A percentile compares a stretch with the other conserved stretches of the same genome.
phyloP scores from a whole-genome alignment of 116 monocot species.

The Trichopus zeylanicus region DNA sequence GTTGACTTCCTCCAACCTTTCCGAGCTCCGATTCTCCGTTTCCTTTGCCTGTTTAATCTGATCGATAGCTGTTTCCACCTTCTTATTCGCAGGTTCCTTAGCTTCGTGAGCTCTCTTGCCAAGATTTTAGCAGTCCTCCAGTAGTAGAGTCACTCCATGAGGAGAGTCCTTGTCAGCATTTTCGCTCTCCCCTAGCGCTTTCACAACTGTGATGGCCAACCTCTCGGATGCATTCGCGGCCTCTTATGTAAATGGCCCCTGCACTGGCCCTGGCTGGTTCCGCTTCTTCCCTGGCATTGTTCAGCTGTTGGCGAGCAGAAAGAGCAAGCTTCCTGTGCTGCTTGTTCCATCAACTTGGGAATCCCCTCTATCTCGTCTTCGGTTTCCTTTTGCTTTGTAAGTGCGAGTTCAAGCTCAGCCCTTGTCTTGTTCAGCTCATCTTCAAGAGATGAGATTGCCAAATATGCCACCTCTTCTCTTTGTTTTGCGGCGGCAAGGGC shows the following conservation, averaged over 20 bases:
- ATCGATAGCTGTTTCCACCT: conserved; percentile 18
- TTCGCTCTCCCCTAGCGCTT: conserved; percentile 69
- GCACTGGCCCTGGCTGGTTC: conserved; percentile 42
- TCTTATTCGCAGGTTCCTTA: conserved; percentile 32
- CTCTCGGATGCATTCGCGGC: conserved; percentile 66
- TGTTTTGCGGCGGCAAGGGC: conserved; percentile 33
- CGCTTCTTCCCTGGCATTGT: conserved; percentile 52
- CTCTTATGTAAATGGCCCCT: conserved; percentile 46
- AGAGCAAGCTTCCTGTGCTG: conserved; percentile 46
- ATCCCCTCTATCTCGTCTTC: conserved; percentile 42
- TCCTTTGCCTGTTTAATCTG: conserved; percentile 47
- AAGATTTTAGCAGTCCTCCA: conserved; percentile 39
- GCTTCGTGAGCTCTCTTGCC: conserved; percentile 47
- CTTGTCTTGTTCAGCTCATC: conserved; percentile 43
- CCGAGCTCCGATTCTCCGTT: conserved; percentile 18
- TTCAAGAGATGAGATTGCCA: conserved; percentile 56
- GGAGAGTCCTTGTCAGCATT: conserved; percentile 12
- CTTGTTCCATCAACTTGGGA: conserved; percentile 38
- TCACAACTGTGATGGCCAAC: conserved; percentile 51
- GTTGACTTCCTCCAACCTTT: conserved; percentile 22
- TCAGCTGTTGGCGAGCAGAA: conserved; percentile 52
- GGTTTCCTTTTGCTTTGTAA: conserved; percentile 47
- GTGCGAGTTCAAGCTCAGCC: conserved; percentile 30
- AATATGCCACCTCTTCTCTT: conserved; percentile 53
- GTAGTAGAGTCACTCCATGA: conserved; percentile 18